Evolutionary conservation across 371 early-diverging fungal species (phyloP).

Genomic region (Rhizopus arrhizus): DNA sequence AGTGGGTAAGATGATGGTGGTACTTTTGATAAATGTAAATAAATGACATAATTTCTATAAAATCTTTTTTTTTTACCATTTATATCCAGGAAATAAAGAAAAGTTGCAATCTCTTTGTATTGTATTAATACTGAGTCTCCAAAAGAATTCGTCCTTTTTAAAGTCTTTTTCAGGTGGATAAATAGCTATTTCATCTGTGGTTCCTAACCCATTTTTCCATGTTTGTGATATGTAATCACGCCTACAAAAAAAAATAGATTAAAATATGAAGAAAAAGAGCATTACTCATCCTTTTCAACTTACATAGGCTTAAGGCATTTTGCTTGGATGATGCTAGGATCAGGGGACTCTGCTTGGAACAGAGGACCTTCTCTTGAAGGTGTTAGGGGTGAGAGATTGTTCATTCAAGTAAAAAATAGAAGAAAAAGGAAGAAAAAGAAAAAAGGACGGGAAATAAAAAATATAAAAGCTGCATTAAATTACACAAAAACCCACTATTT

Average conservation of each 20-base stretch:
- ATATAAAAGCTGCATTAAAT: slow-evolving; percentile 3
- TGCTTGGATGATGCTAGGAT: slow-evolving; percentile 28
- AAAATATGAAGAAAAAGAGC: not conserved
- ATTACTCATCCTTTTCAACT: not conserved
- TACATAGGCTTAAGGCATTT: slow-evolving; percentile 24
- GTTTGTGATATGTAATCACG: slow-evolving; percentile 42
- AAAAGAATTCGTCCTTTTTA: slow-evolving; percentile 60
- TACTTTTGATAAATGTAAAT: slow-evolving; percentile 18
- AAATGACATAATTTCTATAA: too few relatives aligned
- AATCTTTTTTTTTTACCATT: slow-evolving; percentile 36
- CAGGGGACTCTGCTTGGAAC: slow-evolving; percentile 40
- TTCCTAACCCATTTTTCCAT: slow-evolving; percentile 77
- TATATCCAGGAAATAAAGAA: slow-evolving; percentile 67
- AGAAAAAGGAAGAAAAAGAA: not conserved
- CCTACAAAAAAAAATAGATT: slow-evolving; percentile 12
- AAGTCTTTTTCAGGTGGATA: slow-evolving; percentile 57
- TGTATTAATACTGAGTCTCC: slow-evolving; percentile 60
- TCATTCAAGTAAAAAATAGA: slow-evolving; percentile 2
- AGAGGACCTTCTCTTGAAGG: slow-evolving; percentile 5
- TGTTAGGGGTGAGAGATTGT: not conserved
- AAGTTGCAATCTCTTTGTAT: slow-evolving; percentile 63
- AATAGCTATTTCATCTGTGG: slow-evolving; percentile 63
- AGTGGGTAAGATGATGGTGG: slow-evolving; percentile 42
- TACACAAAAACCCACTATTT: not conserved
- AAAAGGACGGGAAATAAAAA: not conserved